Evolutionary conservation across 2,329 filamentous ascomycete genomes (phyloP).

Genomic region (Cladosporium sp.): DNA sequence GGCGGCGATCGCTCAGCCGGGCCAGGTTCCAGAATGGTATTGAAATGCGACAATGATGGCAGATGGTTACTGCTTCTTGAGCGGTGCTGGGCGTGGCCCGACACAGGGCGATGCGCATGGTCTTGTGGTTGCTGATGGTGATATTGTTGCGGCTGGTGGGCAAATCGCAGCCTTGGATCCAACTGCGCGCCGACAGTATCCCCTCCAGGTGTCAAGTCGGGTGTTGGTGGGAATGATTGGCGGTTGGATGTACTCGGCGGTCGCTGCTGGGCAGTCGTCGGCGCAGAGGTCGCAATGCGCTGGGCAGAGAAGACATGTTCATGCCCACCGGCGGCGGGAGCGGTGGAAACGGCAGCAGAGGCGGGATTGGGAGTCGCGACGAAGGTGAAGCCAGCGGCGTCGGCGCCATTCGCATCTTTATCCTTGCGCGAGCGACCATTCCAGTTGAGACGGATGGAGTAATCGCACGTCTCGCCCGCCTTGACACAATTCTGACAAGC

Average conservation of each 20-base stretch:
- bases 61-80: not conserved
- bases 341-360: conserved; percentile 6
- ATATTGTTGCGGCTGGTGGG: conserved; percentile 10
- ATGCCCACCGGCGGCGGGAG: conserved; percentile 15
- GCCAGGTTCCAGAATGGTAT: not conserved
- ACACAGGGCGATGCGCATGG: not conserved
- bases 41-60: conserved; percentile 6
- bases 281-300: conserved; percentile 22
- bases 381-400: conserved; percentile 27
- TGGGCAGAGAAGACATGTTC: conserved; percentile 33
- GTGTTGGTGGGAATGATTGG: conserved; percentile 17
- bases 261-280: conserved; percentile 18
- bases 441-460: conserved; percentile 78
- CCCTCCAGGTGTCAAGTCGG: conserved; percentile 17
- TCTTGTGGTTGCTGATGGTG: not conserved
- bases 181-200: conserved; percentile 12
- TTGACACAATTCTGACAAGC: conserved; percentile 68
- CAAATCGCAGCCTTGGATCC: conserved; percentile 19
- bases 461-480: conserved; percentile 67
- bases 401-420: conserved; percentile 27
- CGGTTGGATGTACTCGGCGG: conserved; percentile 18
- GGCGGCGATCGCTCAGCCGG: conserved; percentile 5
- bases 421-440: conserved; percentile 62
- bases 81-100: not conserved
- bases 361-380: conserved; percentile 20